Evolutionary conservation across 148 eudicot genomes (phyloP).

Genomic region (Salicornia ramosissima): DNA sequence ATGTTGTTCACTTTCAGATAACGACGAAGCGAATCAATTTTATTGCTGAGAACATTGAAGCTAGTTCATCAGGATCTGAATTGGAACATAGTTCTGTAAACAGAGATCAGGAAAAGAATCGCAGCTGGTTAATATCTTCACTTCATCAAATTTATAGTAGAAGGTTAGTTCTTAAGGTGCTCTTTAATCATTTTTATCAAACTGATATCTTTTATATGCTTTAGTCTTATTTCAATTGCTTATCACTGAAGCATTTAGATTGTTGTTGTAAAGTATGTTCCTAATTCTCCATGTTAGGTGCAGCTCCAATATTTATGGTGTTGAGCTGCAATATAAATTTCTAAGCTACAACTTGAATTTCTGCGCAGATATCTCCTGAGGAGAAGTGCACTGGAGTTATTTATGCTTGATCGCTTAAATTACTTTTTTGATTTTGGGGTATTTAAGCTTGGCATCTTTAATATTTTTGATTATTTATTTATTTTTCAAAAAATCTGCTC

Average conservation of each 20-base stretch:
- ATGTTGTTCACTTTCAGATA: slow-evolving; percentile 49
- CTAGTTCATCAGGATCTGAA: slow-evolving; percentile 38
- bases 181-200: slow-evolving; percentile 8
- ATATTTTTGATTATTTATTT: not conserved
- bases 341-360: slow-evolving; percentile 14
- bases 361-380: slow-evolving; percentile 81
- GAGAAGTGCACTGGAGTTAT: slow-evolving; percentile 92
- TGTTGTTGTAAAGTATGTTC: not conserved
- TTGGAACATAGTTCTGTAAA: slow-evolving; percentile 34
- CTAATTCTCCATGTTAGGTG: slow-evolving; percentile 3
- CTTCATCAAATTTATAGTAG: slow-evolving; percentile 97
- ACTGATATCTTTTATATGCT: not conserved
- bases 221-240: not conserved
- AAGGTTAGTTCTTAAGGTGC: slow-evolving; percentile 51
- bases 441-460: slow-evolving; percentile 23
- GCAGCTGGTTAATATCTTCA: slow-evolving; percentile 81
- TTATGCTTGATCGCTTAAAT: slow-evolving; percentile 95
- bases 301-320: slow-evolving; percentile 5
- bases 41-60: slow-evolving; percentile 64
- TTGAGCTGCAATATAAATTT: not conserved
- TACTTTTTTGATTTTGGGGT: slow-evolving; percentile 99
- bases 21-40: slow-evolving; percentile 85
- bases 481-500: slow-evolving; percentile 9
- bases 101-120: slow-evolving; percentile 65
- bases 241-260: not conserved